phyloP scores from a whole-genome alignment of 371 early-diverging fungal genomes.

The Quaeritorhiza haematococci region DNA sequence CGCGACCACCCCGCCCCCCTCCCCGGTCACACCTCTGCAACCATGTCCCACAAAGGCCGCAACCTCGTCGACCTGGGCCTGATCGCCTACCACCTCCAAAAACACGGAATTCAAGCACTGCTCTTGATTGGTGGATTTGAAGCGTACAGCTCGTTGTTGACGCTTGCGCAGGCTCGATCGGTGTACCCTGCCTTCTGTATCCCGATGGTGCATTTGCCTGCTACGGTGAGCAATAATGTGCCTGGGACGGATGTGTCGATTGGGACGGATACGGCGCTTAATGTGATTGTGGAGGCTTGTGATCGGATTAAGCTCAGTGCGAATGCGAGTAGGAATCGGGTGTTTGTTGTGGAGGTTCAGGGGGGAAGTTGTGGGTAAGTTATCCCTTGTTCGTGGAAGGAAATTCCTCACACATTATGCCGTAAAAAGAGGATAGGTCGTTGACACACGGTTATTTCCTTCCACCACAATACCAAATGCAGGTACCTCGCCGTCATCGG shows the following conservation, averaged over 20 bases:
- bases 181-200: constrained; percentile 84
- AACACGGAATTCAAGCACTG: constrained; percentile 81
- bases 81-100: constrained; percentile 88
- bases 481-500: constrained; percentile 86
- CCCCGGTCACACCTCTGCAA: constrained; percentile 16
- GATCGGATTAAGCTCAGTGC: constrained; percentile 93
- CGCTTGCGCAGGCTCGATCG: constrained; percentile 63
- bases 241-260: constrained; percentile 96
- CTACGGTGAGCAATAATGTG: constrained; percentile 97
- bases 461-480: background rate
- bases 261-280: constrained; percentile 96
- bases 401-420: no score
- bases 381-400: no score
- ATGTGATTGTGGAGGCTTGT: constrained; percentile 89
- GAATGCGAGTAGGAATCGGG: constrained; percentile 82
- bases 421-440: no score
- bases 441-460: no score
- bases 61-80: constrained; percentile 62
- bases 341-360: constrained; percentile 97
- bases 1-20: constrained; percentile 68
- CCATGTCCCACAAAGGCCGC: constrained; percentile 8
- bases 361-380: constrained; percentile 88
- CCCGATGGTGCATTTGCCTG: constrained; percentile 92
- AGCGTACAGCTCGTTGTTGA: constrained; percentile 76
- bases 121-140: constrained; percentile 96